A percentile compares a stretch with the other conserved stretches of the same genome.
These are phyloP conservation scores for Brassica nigra DNA, from an alignment of 345 rosid genomes.

Conservation along the genomic window DNA sequence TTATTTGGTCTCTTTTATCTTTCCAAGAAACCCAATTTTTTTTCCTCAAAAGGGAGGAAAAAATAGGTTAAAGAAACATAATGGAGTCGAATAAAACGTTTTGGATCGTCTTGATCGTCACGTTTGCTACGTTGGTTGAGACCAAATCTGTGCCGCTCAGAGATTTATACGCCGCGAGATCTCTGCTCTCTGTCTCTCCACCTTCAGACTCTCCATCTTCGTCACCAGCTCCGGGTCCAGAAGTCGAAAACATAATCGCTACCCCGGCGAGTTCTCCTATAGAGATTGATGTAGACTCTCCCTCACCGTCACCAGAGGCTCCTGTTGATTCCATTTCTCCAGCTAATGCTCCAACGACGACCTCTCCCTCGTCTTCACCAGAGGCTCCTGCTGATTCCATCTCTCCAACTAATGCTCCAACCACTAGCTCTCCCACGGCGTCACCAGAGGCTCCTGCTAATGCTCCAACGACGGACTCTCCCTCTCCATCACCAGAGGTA, in stretches of 20 bases:
- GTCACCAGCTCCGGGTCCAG: conserved; percentile 4
- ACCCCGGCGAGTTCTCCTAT: not conserved
- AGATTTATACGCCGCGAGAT: conserved; percentile 11
- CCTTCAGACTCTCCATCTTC: conserved; percentile 13
- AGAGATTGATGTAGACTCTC: not conserved
- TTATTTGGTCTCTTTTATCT: conserved; percentile 2
- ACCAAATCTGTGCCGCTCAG: conserved; percentile 22
- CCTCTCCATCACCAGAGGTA: not conserved
- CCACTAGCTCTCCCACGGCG: not conserved
- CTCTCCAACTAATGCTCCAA: not conserved
- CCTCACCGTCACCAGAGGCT: conserved; percentile 3
- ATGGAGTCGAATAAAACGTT: conserved; percentile 22
- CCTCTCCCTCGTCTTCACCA: conserved; percentile 10
- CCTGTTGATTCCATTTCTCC: not conserved
- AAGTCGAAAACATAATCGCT: not conserved
- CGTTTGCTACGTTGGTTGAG: conserved; percentile 23
- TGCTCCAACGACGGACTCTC: not conserved
- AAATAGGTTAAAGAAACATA: not conserved
- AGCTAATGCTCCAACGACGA: not conserved
- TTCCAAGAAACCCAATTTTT: not conserved
- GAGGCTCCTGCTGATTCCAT: not conserved
- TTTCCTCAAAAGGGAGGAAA: not conserved
- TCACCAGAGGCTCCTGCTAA: conserved; percentile 1
- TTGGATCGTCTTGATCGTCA: conserved; percentile 29
- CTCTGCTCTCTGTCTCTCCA: conserved; percentile 16